Evolutionary conservation across 164 flowering plant genomes (phyloP).

Genomic region (Berberis vulgaris): DNA sequence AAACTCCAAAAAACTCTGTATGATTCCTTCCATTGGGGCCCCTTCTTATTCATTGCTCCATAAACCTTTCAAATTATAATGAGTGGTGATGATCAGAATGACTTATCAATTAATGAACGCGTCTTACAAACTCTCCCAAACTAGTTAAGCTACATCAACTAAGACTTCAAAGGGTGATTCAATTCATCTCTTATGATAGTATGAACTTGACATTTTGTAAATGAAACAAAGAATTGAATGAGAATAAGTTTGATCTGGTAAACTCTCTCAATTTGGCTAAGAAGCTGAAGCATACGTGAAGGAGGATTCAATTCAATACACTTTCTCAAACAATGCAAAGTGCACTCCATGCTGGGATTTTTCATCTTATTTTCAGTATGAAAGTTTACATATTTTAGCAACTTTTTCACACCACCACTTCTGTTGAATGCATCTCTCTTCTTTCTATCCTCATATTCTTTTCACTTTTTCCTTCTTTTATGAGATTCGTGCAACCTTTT

Average conservation of each 20-base stretch:
- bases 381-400: too few species aligned
- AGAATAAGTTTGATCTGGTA: not conserved
- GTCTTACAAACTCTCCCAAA: conserved; percentile 1
- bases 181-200: not conserved
- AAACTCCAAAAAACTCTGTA: too few species aligned
- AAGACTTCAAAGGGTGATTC: not conserved
- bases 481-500: too few species aligned
- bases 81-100: not conserved
- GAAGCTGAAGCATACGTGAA: not conserved
- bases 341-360: too few species aligned
- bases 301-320: not conserved
- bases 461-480: too few species aligned
- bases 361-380: too few species aligned
- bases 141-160: not conserved
- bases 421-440: too few species aligned
- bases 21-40: not conserved
- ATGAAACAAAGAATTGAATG: not conserved
- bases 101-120: not conserved
- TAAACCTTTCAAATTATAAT: too few species aligned
- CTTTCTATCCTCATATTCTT: too few species aligned
- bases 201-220: not conserved
- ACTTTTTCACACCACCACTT: too few species aligned
- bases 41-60: not conserved
- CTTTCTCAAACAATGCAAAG: not conserved
- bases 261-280: not conserved